A percentile compares a stretch with the other conserved stretches of the same genome.
phyloP scores from a whole-genome alignment of 768 basidiomycete species.

The Vishniacozyma victoriae region DNA sequence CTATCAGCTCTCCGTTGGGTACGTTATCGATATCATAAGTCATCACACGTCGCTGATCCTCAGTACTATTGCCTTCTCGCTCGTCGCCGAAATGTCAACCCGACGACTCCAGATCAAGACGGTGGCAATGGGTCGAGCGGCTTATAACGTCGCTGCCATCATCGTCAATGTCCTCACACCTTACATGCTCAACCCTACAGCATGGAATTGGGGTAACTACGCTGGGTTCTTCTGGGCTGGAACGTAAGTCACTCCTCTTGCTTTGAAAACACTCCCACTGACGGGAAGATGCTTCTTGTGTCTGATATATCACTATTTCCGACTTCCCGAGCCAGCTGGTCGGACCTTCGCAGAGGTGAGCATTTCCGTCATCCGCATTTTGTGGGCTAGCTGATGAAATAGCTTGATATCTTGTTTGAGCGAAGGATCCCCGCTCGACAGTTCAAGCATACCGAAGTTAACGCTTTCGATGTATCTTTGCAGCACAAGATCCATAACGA shows the following conservation, averaged over 20 bases:
- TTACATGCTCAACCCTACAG: conserved; percentile 8
- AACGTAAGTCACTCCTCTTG: conserved; percentile 1
- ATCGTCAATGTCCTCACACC: neutral
- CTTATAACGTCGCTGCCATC: neutral
- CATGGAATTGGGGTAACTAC: conserved; percentile 5
- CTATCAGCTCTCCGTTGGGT: conserved; percentile 44
- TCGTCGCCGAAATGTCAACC: neutral
- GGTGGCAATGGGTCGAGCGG: neutral
- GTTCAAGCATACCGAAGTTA: conserved; percentile 41
- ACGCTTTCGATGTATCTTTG: conserved; percentile 16
- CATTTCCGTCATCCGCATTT: no score
- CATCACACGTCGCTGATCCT: no score
- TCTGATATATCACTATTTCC: conserved; percentile 34
- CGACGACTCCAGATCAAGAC: neutral
- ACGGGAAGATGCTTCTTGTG: conserved; percentile 28
- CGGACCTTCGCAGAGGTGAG: conserved; percentile 45
- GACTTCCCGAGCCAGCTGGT: conserved; percentile 34
- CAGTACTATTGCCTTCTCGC: neutral
- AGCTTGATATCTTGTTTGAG: conserved; percentile 49
- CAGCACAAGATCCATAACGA: conserved; percentile 1
- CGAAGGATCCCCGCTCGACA: conserved; percentile 42
- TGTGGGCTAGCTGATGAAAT: conserved; percentile 17
- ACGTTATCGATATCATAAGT: no score
- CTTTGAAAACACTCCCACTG: conserved; percentile 3
- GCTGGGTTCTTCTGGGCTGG: conserved; percentile 16